phyloP scores from a whole-genome alignment of 2,329 filamentous ascomycete genomes.

The Lecanicillium sp. region DNA sequence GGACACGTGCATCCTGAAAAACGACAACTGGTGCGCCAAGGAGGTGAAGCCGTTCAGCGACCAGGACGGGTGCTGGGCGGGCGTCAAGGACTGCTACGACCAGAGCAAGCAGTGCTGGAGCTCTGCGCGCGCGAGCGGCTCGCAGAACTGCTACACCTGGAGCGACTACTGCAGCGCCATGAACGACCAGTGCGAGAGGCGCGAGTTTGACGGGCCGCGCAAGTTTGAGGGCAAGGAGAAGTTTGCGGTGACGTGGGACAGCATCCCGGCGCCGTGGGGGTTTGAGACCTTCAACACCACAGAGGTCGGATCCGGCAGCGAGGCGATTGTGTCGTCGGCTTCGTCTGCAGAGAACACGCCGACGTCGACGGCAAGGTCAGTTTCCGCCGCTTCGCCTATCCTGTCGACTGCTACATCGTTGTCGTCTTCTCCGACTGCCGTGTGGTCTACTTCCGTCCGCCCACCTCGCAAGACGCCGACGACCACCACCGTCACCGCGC shows the following conservation, averaged over 20 bases:
- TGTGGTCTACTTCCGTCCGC: no score
- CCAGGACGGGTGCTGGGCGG: slow-evolving; percentile 54
- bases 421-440: no score
- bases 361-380: no score
- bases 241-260: slow-evolving; percentile 25
- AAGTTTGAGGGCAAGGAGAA: slow-evolving; percentile 31
- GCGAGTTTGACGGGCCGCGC: slow-evolving; percentile 43
- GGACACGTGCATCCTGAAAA: slow-evolving; percentile 52
- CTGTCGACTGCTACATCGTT: no score
- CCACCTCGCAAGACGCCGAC: no score
- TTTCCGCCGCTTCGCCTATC: no score
- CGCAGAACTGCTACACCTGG: slow-evolving; percentile 55
- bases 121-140: slow-evolving; percentile 52
- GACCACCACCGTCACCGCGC: no score
- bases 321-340: no score
- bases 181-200: slow-evolving; percentile 36
- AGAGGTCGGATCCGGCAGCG: slow-evolving; percentile 10
- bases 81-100: slow-evolving; percentile 49
- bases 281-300: slow-evolving; percentile 20
- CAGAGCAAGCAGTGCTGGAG: slow-evolving; percentile 57
- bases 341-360: no score
- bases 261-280: slow-evolving; percentile 28
- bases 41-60: slow-evolving; percentile 52
- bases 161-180: slow-evolving; percentile 53
- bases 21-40: slow-evolving; percentile 66